These are phyloP conservation scores for Stagonosporopsis tanaceti DNA, from an alignment of 2,329 filamentous ascomycete species.

Conservation along the genomic window DNA sequence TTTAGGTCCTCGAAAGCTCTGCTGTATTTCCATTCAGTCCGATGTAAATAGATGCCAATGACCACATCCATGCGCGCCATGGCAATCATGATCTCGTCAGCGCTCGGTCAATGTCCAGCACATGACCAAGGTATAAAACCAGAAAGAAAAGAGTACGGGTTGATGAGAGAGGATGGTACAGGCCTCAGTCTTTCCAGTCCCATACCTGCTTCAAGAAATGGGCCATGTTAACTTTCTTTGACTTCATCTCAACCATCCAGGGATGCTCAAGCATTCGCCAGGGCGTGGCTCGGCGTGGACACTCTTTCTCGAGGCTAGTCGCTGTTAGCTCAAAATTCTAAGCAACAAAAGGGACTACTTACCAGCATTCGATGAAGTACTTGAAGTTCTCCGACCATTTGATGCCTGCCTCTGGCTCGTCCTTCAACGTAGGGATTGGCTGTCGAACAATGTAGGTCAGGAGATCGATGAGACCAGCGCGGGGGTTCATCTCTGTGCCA, in stretches of 20 bases:
- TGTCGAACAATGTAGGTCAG: slow-evolving; percentile 97
- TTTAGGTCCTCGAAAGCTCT: slow-evolving; percentile 9
- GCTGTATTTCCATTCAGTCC: neutral
- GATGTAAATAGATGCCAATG: neutral
- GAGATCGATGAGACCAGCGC: slow-evolving; percentile 90
- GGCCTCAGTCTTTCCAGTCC: slow-evolving; percentile 81
- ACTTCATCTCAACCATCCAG: slow-evolving; percentile 97
- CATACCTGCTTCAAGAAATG: slow-evolving; percentile 94
- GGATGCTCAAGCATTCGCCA: slow-evolving; percentile 99
- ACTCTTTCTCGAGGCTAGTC: slow-evolving; percentile 89
- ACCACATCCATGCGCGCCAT: neutral
- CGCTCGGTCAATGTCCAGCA: slow-evolving; percentile 47
- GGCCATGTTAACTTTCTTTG: slow-evolving; percentile 96
- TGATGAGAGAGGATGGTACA: slow-evolving; percentile 9
- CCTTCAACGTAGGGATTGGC: slow-evolving; percentile 92
- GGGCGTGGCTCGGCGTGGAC: slow-evolving; percentile 83
- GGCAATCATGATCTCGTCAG: slow-evolving; percentile 19
- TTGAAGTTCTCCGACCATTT: slow-evolving; percentile 98
- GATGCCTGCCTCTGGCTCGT: slow-evolving; percentile 88
- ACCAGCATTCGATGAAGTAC: slow-evolving; percentile 99
- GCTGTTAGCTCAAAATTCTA: slow-evolving; percentile 31
- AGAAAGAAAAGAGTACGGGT: slow-evolving; percentile 28
- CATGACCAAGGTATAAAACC: slow-evolving; percentile 40
- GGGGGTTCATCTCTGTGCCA: slow-evolving; percentile 92
- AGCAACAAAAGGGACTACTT: slow-evolving; percentile 55